phyloP scores from a whole-genome alignment of 2,329 filamentous ascomycete genomes.

The Tolypocladium tropicale region DNA sequence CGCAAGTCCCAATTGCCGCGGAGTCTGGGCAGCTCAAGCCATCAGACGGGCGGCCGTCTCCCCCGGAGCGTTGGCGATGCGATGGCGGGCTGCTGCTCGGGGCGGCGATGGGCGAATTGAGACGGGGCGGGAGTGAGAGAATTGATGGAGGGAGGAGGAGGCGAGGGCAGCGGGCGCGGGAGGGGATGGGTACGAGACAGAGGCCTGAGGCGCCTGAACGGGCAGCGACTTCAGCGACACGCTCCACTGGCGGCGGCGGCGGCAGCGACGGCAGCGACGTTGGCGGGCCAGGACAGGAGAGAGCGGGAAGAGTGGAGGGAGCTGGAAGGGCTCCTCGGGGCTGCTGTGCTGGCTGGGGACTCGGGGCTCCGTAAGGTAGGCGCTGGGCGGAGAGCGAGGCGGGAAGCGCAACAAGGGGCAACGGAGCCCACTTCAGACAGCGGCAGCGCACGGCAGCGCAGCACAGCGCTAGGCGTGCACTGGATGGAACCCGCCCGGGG shows the following conservation, averaged over 20 bases:
- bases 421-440: neutral
- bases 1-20: constrained; percentile 29
- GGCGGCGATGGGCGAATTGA: neutral
- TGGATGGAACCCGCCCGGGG: neutral
- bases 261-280: neutral
- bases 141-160: neutral
- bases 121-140: neutral
- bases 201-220: neutral
- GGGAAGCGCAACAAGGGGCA: neutral
- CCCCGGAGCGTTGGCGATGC: constrained; percentile 4
- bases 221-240: neutral
- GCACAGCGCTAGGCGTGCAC: neutral
- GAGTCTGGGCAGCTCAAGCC: constrained; percentile 21
- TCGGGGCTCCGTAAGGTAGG: neutral
- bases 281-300: neutral
- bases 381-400: neutral
- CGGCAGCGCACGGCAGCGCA: neutral
- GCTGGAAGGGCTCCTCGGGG: no score
- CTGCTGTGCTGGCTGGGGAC: neutral
- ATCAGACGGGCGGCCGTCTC: constrained; percentile 19
- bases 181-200: neutral
- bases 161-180: neutral
- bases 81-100: neutral
- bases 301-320: neutral
- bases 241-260: neutral